Conservation (phyloP, 1,284 basidiomycete genomes). For the Trichosporon sp. region DNA sequence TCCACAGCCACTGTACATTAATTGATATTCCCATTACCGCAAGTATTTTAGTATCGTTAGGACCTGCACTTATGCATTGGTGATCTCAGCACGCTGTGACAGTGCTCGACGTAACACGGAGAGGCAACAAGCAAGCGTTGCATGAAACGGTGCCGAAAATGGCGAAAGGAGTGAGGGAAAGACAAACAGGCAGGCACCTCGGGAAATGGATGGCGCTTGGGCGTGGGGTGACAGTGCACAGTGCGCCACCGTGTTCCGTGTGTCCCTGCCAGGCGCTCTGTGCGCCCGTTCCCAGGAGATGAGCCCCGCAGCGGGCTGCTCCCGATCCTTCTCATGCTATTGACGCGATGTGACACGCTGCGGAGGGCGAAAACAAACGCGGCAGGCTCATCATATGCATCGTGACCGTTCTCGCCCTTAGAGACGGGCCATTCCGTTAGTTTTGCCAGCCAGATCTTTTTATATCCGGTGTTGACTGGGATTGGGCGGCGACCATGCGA, state of each 20-base stretch:
- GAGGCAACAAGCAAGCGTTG: not conserved
- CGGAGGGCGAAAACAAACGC: not conserved
- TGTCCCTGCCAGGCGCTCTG: not conserved
- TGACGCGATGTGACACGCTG: not conserved
- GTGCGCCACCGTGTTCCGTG: slow-evolving; percentile 5
- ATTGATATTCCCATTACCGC: not conserved
- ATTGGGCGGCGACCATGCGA: not conserved
- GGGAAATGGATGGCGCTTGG: slow-evolving; percentile 11
- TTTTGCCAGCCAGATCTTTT: not conserved
- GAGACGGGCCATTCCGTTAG: not conserved
- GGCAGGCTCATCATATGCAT: not conserved
- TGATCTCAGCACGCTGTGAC: not conserved
- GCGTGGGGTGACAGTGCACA: slow-evolving; percentile 7
- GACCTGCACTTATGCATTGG: slow-evolving; percentile 11
- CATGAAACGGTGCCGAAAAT: not conserved
- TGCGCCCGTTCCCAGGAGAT: slow-evolving; percentile 1
- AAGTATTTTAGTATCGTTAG: slow-evolving; percentile 12
- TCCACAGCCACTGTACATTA: slow-evolving; percentile 10
- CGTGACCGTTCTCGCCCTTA: not conserved
- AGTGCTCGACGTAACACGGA: not conserved
- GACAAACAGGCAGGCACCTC: not conserved
- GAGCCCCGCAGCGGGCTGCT: slow-evolving; percentile 3
- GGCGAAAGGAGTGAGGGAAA: not conserved
- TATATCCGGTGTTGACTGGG: slow-evolving; percentile 6
- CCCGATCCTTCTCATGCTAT: not conserved